Percentiles rank a stretch among this genome's conserved stretches.
phyloP scores from a whole-genome alignment of 2,329 filamentous ascomycete species.

The Neofusicoccum laricinum region DNA sequence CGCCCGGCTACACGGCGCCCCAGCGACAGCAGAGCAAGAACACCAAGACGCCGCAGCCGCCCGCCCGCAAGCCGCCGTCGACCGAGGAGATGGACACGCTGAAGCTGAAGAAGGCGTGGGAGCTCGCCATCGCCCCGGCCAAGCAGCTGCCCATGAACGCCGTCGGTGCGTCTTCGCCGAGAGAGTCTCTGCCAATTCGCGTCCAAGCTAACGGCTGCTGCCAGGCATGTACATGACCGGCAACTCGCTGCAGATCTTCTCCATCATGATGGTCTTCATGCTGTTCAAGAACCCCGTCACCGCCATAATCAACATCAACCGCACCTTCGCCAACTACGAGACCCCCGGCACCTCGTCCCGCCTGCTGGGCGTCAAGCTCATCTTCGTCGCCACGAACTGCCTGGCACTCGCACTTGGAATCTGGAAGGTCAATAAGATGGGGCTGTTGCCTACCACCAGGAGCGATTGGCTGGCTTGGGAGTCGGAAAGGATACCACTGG shows the following conservation, averaged over 20 bases:
- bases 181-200: not conserved
- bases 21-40: conserved; percentile 15
- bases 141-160: conserved; percentile 97
- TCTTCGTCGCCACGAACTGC: conserved; percentile 85
- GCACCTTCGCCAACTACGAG: conserved; percentile 88
- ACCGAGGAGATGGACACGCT: conserved; percentile 88
- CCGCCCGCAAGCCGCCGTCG: conserved; percentile 64
- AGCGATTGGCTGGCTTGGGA: conserved; percentile 99
- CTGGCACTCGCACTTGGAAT: conserved; percentile 79
- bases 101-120: conserved; percentile 99
- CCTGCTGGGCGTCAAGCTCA: conserved; percentile 78
- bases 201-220: not conserved
- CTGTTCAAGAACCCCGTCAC: conserved; percentile 94
- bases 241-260: conserved; percentile 97
- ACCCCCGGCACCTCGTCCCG: conserved; percentile 71
- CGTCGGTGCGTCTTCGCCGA: conserved; percentile 62
- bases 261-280: conserved; percentile 99
- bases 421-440: conserved; percentile 98
- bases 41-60: conserved; percentile 35
- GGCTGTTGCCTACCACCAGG: conserved; percentile 89
- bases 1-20: conserved; percentile 71
- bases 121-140: conserved; percentile 86
- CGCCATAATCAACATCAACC: conserved; percentile 77
- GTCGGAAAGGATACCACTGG: conserved; percentile 37
- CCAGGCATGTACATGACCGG: conserved; percentile 96